Conservation (phyloP, 768 basidiomycete species). For the Calocybe gangraenosa region DNA sequence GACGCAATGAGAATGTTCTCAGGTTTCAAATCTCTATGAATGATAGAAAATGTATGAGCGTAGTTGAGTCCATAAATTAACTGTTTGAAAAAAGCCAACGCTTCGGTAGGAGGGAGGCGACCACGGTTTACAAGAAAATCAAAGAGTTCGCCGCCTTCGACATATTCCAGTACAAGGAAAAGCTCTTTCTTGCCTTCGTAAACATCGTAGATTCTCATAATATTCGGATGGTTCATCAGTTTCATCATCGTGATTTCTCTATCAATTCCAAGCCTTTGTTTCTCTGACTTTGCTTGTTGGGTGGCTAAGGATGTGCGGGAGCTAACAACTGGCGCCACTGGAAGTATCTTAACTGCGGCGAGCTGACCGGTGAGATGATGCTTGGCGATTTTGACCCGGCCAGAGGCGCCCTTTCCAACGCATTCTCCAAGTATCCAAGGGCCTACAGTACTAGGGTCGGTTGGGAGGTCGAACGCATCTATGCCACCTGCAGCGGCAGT, state of each 20-base stretch:
- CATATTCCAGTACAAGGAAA: slow-evolving; percentile 91
- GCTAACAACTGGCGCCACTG: slow-evolving; percentile 70
- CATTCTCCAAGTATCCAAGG: slow-evolving; percentile 94
- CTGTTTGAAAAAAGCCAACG: slow-evolving; percentile 91
- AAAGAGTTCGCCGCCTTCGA: slow-evolving; percentile 94
- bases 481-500: slow-evolving; percentile 74
- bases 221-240: slow-evolving; percentile 97
- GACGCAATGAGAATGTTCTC: slow-evolving; percentile 94
- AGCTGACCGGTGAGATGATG: slow-evolving; percentile 84
- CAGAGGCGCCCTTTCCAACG: slow-evolving; percentile 90
- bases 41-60: slow-evolving; percentile 95
- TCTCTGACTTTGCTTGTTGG: slow-evolving; percentile 69
- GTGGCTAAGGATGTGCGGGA: slow-evolving; percentile 67
- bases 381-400: slow-evolving; percentile 90
- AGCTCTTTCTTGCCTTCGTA: slow-evolving; percentile 91
- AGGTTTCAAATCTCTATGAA: slow-evolving; percentile 96
- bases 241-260: slow-evolving; percentile 99
- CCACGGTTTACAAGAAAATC: slow-evolving; percentile 93
- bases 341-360: slow-evolving; percentile 95
- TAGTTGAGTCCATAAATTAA: slow-evolving; percentile 95
- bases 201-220: slow-evolving; percentile 93
- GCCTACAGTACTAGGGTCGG: slow-evolving; percentile 83
- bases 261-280: slow-evolving; percentile 83
- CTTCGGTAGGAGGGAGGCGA: slow-evolving; percentile 74
- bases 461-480: slow-evolving; percentile 73